phyloP scores from a whole-genome alignment of 1,284 basidiomycete species.

The Sporisorium sorghi region DNA sequence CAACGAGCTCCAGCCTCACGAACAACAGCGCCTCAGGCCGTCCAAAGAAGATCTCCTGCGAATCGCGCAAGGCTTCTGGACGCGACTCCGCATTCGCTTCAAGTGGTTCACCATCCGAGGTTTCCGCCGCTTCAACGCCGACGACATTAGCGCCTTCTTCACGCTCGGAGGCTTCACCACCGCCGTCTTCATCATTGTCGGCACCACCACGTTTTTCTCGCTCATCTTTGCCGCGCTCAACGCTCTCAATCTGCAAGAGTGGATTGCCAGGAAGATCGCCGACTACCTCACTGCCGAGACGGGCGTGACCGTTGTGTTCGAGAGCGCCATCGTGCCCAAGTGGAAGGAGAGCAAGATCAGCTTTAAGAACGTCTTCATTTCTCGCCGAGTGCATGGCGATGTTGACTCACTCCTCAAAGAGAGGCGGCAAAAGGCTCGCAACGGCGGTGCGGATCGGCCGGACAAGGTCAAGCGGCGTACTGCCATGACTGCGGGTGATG shows the following conservation, averaged over 20 bases:
- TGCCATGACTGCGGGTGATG: constrained; percentile 56
- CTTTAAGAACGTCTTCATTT: constrained; percentile 96
- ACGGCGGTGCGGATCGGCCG: constrained; percentile 18
- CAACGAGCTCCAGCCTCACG: constrained; percentile 21
- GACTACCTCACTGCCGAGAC: constrained; percentile 93
- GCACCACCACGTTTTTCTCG: constrained; percentile 97
- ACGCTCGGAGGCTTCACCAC: constrained; percentile 86
- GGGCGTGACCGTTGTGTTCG: constrained; percentile 93
- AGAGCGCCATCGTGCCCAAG: constrained; percentile 96
- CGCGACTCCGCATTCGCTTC: constrained; percentile 89
- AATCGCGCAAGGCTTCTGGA: constrained; percentile 88
- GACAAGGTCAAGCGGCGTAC: constrained; percentile 48
- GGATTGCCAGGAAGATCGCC: constrained; percentile 87
- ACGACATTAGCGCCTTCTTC: constrained; percentile 95
- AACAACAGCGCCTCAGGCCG: constrained; percentile 42
- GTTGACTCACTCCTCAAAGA: constrained; percentile 53
- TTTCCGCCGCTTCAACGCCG: constrained; percentile 93
- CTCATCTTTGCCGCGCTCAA: constrained; percentile 90
- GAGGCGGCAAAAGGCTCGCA: constrained; percentile 27
- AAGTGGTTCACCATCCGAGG: constrained; percentile 98
- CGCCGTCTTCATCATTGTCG: constrained; percentile 89
- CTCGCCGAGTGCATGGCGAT: constrained; percentile 76
- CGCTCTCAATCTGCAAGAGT: constrained; percentile 91
- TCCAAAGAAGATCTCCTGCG: constrained; percentile 78
- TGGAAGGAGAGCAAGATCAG: constrained; percentile 96